phyloP scores from a whole-genome alignment of 495 filamentous ascomycete species.

The Rostrohypoxylon terebratum region DNA sequence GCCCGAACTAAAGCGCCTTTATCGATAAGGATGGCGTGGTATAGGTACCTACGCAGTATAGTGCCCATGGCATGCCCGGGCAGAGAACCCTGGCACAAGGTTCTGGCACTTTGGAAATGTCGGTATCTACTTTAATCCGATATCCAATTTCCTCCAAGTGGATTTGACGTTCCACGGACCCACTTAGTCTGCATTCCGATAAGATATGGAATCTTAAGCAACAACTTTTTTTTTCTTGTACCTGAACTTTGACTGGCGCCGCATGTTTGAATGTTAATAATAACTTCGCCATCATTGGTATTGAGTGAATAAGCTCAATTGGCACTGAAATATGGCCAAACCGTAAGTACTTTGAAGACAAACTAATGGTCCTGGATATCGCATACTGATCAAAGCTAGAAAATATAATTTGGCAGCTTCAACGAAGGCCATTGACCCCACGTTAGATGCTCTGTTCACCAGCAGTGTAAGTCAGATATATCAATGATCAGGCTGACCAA shows the following conservation, averaged over 20 bases:
- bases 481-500: background rate
- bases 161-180: background rate
- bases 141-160: conserved; percentile 12
- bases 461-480: conserved; percentile 72
- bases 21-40: conserved; percentile 32
- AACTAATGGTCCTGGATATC: background rate
- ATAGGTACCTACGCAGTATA: no score
- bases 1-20: conserved; percentile 30
- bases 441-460: conserved; percentile 82
- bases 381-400: conserved; percentile 41
- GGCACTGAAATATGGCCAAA: conserved; percentile 42
- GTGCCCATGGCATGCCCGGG: no score
- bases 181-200: conserved; percentile 6
- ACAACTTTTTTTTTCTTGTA: conserved; percentile 35
- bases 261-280: background rate
- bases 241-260: background rate
- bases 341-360: conserved; percentile 38
- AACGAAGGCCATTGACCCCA: conserved; percentile 74
- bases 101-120: background rate
- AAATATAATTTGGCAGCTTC: conserved; percentile 52
- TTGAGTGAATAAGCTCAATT: conserved; percentile 6
- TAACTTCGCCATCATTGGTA: conserved; percentile 2
- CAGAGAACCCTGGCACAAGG: background rate
- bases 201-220: conserved; percentile 34
- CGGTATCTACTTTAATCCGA: conserved; percentile 28